Evolutionary conservation across 345 rosid species (phyloP).

Genomic region (Aethionema arabicum): DNA sequence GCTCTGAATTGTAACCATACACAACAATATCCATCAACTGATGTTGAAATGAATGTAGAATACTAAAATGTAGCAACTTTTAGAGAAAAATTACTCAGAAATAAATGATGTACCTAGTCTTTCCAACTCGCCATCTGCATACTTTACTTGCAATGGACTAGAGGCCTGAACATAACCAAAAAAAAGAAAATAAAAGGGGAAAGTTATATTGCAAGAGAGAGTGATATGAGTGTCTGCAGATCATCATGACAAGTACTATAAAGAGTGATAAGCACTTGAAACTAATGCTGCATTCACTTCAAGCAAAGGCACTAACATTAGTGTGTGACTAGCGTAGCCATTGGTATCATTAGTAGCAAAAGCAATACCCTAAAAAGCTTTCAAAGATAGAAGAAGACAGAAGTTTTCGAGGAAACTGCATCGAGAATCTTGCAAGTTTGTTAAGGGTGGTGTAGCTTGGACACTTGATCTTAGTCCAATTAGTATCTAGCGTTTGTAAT

Average conservation of each 20-base stretch:
- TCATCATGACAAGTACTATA: too few species aligned
- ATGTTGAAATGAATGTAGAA: background rate
- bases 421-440: too few species aligned
- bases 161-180: slow-evolving; percentile 67
- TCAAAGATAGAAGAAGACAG: background rate
- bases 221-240: background rate
- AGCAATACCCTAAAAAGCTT: background rate
- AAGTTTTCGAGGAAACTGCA: background rate
- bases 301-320: too few species aligned
- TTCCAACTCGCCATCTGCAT: slow-evolving; percentile 99
- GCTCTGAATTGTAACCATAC: slow-evolving; percentile 56
- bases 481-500: background rate
- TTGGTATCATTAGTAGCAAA: background rate
- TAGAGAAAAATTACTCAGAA: background rate
- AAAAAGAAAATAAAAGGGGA: background rate
- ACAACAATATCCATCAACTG: slow-evolving; percentile 11
- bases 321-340: background rate
- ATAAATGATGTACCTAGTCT: slow-evolving; percentile 63
- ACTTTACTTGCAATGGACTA: slow-evolving; percentile 97
- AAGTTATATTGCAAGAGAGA: background rate
- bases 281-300: too few species aligned
- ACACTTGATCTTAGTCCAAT: background rate
- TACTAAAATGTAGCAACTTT: background rate
- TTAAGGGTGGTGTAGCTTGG: background rate
- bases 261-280: too few species aligned